phyloP scores from a whole-genome alignment of 1,139 yeast genomes.

The Suhomyces maxii region DNA sequence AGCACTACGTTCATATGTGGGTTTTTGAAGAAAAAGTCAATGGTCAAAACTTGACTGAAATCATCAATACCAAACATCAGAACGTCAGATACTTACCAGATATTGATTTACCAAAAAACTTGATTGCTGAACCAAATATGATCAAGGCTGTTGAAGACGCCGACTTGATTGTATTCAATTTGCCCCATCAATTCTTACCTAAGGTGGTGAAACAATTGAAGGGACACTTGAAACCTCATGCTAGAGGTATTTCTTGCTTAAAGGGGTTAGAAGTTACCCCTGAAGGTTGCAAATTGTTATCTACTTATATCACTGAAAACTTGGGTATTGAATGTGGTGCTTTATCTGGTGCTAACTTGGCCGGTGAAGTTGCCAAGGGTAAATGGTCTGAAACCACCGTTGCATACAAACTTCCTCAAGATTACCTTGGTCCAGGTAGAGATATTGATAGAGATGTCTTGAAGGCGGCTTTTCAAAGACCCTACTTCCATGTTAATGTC shows the following conservation, averaged over 20 bases:
- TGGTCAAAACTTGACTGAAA: constrained; percentile 45
- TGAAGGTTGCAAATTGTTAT: constrained; percentile 46
- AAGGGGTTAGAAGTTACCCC: constrained; percentile 50
- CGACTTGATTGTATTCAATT: constrained; percentile 47
- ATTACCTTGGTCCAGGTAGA: constrained; percentile 41
- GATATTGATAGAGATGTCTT: constrained; percentile 44
- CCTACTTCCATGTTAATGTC: constrained; percentile 50
- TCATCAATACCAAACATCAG: constrained; percentile 46
- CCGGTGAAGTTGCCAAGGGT: constrained; percentile 49
- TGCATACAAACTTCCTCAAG: constrained; percentile 43
- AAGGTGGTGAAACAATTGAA: constrained; percentile 38
- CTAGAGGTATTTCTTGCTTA: constrained; percentile 49
- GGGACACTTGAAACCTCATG: constrained; percentile 39
- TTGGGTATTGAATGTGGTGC: constrained; percentile 49
- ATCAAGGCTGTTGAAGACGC: constrained; percentile 43
- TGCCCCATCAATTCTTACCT: constrained; percentile 51
- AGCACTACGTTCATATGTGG: constrained; percentile 47
- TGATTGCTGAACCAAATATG: constrained; percentile 41
- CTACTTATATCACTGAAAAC: constrained; percentile 43
- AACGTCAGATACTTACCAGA: constrained; percentile 49
- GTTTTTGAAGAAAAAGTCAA: constrained; percentile 46
- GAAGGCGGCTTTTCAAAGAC: constrained; percentile 48
- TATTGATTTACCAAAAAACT: constrained; percentile 44
- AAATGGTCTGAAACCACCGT: constrained; percentile 54
- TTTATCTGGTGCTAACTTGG: constrained; percentile 50